These are phyloP conservation scores for Pichia rugopelliculosa DNA, from an alignment of 805 yeast genomes.

Conservation along the genomic window DNA sequence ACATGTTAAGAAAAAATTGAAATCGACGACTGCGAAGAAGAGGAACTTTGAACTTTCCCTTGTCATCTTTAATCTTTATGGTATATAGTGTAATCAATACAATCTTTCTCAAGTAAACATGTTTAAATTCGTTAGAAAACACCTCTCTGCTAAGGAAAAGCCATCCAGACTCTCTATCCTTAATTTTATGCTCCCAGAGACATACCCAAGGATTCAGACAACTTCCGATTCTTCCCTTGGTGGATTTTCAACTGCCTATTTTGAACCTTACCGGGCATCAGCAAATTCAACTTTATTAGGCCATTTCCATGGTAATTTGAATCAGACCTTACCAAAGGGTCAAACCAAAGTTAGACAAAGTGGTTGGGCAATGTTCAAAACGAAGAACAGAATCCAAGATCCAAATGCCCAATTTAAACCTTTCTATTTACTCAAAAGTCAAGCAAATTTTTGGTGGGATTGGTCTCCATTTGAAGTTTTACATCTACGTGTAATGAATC, in stretches of 20 bases:
- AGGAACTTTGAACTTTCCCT: too few relatives aligned
- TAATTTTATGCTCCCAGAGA: conserved; percentile 48
- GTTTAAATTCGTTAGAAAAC: conserved; percentile 9
- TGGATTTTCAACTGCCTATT: conserved; percentile 54
- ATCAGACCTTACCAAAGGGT: conserved; percentile 55
- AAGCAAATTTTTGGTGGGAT: conserved; percentile 53
- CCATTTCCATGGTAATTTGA: conserved; percentile 62
- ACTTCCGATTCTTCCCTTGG: conserved; percentile 72
- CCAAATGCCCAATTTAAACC: conserved; percentile 36
- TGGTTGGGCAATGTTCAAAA: conserved; percentile 80
- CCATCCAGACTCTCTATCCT: conserved; percentile 35
- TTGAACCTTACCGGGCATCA: conserved; percentile 37
- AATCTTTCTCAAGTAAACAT: background rate
- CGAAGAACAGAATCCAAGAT: conserved; percentile 48
- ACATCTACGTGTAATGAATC: conserved; percentile 66
- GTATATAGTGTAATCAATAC: too few relatives aligned
- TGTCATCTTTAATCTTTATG: background rate
- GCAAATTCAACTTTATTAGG: conserved; percentile 39
- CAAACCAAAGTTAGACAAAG: conserved; percentile 57
- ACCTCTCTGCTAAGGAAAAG: conserved; percentile 1
- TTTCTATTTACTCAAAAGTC: conserved; percentile 30
- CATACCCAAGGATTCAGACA: conserved; percentile 44
- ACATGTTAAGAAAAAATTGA: background rate
- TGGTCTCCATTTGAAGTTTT: conserved; percentile 57
- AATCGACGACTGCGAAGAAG: too few relatives aligned